Percentiles rank a stretch among this genome's conserved stretches.
phyloP scores from a whole-genome alignment of 306 rosid species.

The Sphenostylis stenocarpa region DNA sequence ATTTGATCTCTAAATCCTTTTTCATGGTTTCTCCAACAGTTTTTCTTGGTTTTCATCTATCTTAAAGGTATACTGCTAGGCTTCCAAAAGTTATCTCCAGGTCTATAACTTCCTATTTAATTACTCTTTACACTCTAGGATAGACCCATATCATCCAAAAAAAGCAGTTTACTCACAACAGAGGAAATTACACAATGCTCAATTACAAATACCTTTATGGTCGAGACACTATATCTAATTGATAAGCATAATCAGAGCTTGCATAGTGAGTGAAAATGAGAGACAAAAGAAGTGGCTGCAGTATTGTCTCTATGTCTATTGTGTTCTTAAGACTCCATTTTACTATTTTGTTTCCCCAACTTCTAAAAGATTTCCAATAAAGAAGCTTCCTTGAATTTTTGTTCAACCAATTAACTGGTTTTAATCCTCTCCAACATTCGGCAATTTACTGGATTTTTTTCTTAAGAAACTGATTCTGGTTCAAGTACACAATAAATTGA shows the following conservation, averaged over 20 bases:
- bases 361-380: neutral
- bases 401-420: neutral
- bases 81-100: neutral
- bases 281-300: neutral
- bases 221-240: neutral
- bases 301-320: neutral
- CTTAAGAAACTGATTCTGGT: neutral
- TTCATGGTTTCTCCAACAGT: neutral
- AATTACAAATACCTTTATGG: neutral
- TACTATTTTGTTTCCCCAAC: conserved; percentile 8
- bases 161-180: neutral
- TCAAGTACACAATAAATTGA: conserved; percentile 2
- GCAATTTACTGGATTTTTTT: neutral
- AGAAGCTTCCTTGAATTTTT: neutral
- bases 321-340: neutral
- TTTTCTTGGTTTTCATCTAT: neutral
- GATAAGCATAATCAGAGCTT: neutral
- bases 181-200: neutral
- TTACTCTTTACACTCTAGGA: neutral
- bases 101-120: neutral
- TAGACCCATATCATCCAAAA: neutral
- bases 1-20: no score
- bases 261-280: neutral
- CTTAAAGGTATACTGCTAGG: neutral
- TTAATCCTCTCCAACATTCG: neutral